Evolutionary conservation across 805 yeast genomes (phyloP), one percentile per base, ranked within the genome.

Genomic region (Metschnikowia corniflorae): DNA sequence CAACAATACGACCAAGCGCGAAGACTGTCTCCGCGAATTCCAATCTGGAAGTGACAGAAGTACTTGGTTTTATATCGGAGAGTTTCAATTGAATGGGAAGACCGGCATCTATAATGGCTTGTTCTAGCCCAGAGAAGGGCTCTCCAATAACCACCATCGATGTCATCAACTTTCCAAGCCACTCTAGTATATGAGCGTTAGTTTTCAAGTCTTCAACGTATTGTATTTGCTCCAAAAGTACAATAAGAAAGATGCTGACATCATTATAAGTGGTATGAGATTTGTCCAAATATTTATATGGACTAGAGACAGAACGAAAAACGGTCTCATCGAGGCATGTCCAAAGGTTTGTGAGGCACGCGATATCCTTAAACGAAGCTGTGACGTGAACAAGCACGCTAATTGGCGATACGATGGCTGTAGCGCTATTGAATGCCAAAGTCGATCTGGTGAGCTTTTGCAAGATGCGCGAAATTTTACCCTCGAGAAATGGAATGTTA

Each of bases 211-310:
- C 31, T 1, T 42, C 33, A 8, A 77, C 70, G 53, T 71, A 85
- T 35, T 70, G 66, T 58, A 82, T 73, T 53, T 88, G 96, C 46
- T 88, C 97, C 29, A 78, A 57, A 6, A 66, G 45, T 2, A 54
- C 61, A 31, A 65, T 55, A 2, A 61, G 43, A 33, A 68, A 63
- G 14, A 77, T 47, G 44, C 68, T 60, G 9, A 55, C 36, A 37
- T 61, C 63, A 5, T 47, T 35, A 31, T 55, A 63, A n/a, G 44
- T 43, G 8, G 47, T 25, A 37, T 61, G 66, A 3, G 66, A 56
- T 14, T 55, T 39, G 53, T 91, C 97, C 35, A 86, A 72, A 49
- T 88, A 91, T 53, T 85, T 87, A 61, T 83, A 93, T 0, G 97
- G 97, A 0, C 87, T 61, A 43, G 76, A 72, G 24, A 82, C 72